Evolutionary conservation across 129 eudicot genomes (phyloP), one percentile per base, ranked within the genome.

Genomic region (Mikania micrantha): DNA sequence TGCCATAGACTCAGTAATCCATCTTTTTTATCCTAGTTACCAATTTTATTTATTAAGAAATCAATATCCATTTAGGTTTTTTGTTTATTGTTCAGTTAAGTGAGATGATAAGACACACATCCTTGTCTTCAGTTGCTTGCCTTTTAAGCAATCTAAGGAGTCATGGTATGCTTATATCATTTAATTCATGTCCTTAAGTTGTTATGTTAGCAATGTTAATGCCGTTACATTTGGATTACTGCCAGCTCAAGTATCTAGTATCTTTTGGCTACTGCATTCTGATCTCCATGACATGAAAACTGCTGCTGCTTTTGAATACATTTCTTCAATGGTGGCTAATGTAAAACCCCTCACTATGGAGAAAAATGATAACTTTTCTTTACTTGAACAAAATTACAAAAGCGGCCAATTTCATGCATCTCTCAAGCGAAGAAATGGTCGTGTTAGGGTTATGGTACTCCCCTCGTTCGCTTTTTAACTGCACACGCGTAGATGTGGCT

Each of bases 351-450:
- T 73, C 63, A 9, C 71, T 62, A 78, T 58, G 53, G 81, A 78
- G 45, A 84, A 75, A 77, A 54, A 73, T 20, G 84, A 72, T 41
- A 74, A 62, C 67, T 64, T 79, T 66, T 69, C 89, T 49, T 73
- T 79, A 74, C 73, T 81, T 72, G 99, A 88, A 76, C 90, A 89
- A 54, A 84, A 73, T 64, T 83, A 70, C 61, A 78, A 68, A 71
- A 74, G 79, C 78, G 95, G 90, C 32, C 87, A 76, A 66, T 69
- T 94, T 11, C 77, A 71, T 57, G 85, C 86, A 15, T 94, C 90
- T 54, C 76, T 85, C 66, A 94, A 90, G 74, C 86, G 95, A 64
- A 81, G 97, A 81, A 94, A 94, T 79, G 98, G 98, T 48, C 96
- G 96, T 11, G 88, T 89, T 71, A 81, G 91, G 76, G 64, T 83